Percentiles rank a stretch among this genome's conserved stretches.
Evolutionary conservation across 441 rosid genomes (phyloP).

Genomic region (Adansonia grandidieri): DNA sequence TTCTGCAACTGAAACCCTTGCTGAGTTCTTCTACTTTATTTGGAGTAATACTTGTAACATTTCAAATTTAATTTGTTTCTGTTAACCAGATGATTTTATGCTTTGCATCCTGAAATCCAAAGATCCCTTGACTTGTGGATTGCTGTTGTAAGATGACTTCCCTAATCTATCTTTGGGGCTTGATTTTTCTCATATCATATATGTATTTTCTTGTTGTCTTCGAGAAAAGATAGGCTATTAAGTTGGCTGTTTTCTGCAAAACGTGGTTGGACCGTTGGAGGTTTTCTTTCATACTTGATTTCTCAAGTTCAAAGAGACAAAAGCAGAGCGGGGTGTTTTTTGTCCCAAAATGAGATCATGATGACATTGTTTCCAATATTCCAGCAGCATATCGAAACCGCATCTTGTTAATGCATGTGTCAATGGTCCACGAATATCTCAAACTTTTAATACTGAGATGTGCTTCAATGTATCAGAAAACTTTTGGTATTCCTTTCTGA

Average conservation of each 20-base stretch:
- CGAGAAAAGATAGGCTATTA: constrained; percentile 20
- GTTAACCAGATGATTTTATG: constrained; percentile 78
- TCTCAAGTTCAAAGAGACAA: constrained; percentile 99
- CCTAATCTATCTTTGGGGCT: constrained; percentile 27
- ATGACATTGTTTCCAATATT: constrained; percentile 98
- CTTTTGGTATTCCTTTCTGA: not conserved
- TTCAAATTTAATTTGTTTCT: constrained; percentile 23
- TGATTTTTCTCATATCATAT: constrained; percentile 23
- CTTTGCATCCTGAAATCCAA: constrained; percentile 94
- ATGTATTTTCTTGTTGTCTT: constrained; percentile 16
- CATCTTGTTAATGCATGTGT: constrained; percentile 99
- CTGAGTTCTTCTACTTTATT: not conserved
- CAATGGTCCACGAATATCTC: constrained; percentile 44
- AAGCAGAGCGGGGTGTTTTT: constrained; percentile 81
- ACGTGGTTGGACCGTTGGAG: constrained; percentile 74
- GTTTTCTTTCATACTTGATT: constrained; percentile 97
- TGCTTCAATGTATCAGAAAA: not conserved
- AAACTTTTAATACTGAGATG: not conserved
- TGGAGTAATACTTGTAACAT: constrained; percentile 8
- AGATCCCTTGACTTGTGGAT: constrained; percentile 93
- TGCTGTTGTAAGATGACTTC: constrained; percentile 83
- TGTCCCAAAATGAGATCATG: constrained; percentile 99
- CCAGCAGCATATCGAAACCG: constrained; percentile 94
- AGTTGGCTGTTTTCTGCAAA: constrained; percentile 35
- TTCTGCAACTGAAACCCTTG: not conserved